Percentiles rank a stretch among this genome's conserved stretches.
phyloP scores from a whole-genome alignment of 306 rosid species.

The Prunus mume region DNA sequence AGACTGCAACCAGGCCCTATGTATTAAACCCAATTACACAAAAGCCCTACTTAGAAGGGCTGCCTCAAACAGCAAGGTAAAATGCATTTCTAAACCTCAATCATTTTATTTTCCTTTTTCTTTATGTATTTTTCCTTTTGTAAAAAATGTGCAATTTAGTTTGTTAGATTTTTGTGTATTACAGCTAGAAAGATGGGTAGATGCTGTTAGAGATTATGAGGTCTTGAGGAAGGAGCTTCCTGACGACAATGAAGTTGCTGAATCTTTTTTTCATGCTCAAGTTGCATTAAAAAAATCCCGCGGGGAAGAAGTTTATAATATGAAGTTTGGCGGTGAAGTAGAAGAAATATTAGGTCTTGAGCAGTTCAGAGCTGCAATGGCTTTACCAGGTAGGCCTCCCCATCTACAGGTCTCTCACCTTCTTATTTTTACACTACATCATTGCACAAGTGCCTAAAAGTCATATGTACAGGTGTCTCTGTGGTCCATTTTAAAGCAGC shows the following conservation, averaged over 20 bases:
- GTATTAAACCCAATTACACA: slow-evolving; percentile 68
- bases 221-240: slow-evolving; percentile 72
- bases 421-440: not conserved
- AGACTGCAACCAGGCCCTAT: slow-evolving; percentile 81
- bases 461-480: slow-evolving; percentile 54
- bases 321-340: slow-evolving; percentile 90
- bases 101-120: not conserved
- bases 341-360: slow-evolving; percentile 79
- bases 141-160: not conserved
- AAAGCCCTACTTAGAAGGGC: slow-evolving; percentile 99
- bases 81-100: slow-evolving; percentile 1
- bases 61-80: slow-evolving; percentile 82
- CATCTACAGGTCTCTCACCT: too few species aligned
- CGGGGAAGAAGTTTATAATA: slow-evolving; percentile 76
- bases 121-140: not conserved
- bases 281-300: slow-evolving; percentile 87
- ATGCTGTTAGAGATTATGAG: slow-evolving; percentile 79
- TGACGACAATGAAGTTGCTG: slow-evolving; percentile 77
- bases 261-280: slow-evolving; percentile 78
- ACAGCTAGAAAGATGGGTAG: slow-evolving; percentile 92
- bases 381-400: slow-evolving; percentile 56
- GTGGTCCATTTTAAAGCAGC: slow-evolving; percentile 81
- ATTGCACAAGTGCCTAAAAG: not conserved
- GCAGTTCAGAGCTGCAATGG: slow-evolving; percentile 73
- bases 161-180: slow-evolving; percentile 18